Evolutionary conservation across 805 yeast species (phyloP).

Genomic region (Metschnikowia cubensis): DNA sequence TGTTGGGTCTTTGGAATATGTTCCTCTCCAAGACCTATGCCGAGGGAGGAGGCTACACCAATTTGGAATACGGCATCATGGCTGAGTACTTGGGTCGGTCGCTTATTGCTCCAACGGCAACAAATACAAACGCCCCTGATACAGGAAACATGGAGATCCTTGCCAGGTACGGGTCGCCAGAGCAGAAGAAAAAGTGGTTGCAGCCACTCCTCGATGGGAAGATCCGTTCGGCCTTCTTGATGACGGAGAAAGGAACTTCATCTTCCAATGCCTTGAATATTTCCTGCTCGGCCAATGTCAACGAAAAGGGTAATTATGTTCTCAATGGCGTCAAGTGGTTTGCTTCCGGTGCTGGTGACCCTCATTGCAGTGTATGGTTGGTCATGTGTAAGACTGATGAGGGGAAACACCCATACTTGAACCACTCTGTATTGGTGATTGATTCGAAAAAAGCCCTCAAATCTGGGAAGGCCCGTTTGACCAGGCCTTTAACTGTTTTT

Average conservation of each 20-base stretch:
- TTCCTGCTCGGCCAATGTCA: constrained; percentile 38
- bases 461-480: constrained; percentile 44
- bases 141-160: constrained; percentile 58
- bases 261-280: constrained; percentile 63
- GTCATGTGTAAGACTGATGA: constrained; percentile 49
- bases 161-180: constrained; percentile 39
- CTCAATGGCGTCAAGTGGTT: constrained; percentile 66
- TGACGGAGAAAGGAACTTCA: constrained; percentile 61
- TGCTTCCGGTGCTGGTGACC: constrained; percentile 70
- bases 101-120: constrained; percentile 53
- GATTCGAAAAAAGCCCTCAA: constrained; percentile 49
- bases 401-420: constrained; percentile 35
- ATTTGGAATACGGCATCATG: constrained; percentile 63
- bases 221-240: constrained; percentile 57
- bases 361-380: constrained; percentile 51
- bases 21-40: constrained; percentile 46
- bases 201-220: constrained; percentile 51
- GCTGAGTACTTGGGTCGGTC: constrained; percentile 58
- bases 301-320: constrained; percentile 42
- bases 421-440: constrained; percentile 54
- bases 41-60: constrained; percentile 56
- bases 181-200: constrained; percentile 45
- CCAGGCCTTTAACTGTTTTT: constrained; percentile 51
- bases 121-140: constrained; percentile 60
- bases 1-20: constrained; percentile 58